Evolutionary conservation across 192 early-diverging fungal species (phyloP), one percentile per base, ranked within the genome.

Genomic region (Coemansia sp.): DNA sequence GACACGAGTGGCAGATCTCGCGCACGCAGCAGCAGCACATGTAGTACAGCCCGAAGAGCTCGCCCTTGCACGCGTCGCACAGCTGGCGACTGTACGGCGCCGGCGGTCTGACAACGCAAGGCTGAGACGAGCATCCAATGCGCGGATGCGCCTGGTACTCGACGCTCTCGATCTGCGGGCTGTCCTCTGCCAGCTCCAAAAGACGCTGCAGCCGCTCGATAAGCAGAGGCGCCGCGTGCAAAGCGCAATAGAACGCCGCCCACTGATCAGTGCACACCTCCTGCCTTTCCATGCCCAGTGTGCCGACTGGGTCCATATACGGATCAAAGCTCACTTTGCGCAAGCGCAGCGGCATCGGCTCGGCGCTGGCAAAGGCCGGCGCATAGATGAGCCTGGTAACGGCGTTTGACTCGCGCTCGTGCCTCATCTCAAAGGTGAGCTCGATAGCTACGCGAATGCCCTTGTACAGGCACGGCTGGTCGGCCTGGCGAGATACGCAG

Each of bases 61-160:
- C 80, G 19, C 83, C 77, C 3, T 25, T 11, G 62, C 85, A 86
- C 8, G 60, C 53, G 47, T 86, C 83, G 74, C 85, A 86, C 16
- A 70, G 48, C 48, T 85, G 82, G 2, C 84, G 62, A 23, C 27
- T 72, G 5, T 60, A 64, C 0, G 49, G 52, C 4, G 53, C 18
- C 11, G 62, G 29, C 1, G 10, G 18, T 4, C 64, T 63, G 24
- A 55, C 55, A 5, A 78, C 19, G 13, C 62, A 56, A 1, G 76
- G 70, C 36, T 58, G 61, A 5, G 60, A 52, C 4, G 70, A 78
- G 54, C 76, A 78, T 19, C 60, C 57, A 1, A 73, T 36, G 36
- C 4, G 19, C 19, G 66, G 59, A 45, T 60, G 66, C 42, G 32
- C 42, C 0, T 46, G 60, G 29, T 69, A 72, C 47, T 63, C 66